These are phyloP conservation scores for Pilasporangium apinafurcum DNA, from an alignment of 352 stramenopile species.

Conservation along the genomic window DNA sequence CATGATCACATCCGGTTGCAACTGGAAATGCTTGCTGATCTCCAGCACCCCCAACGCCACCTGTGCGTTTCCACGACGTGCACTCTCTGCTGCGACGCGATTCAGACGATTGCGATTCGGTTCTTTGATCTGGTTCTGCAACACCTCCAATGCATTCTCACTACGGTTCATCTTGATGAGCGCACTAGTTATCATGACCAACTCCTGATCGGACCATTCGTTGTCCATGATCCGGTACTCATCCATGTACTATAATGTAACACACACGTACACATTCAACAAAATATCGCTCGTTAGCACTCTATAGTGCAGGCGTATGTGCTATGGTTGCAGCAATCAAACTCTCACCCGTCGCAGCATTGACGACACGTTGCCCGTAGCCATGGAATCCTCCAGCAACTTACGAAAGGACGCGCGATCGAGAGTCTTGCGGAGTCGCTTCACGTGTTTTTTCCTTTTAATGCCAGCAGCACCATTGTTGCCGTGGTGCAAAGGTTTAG, in stretches of 20 bases:
- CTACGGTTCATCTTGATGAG: constrained; percentile 74
- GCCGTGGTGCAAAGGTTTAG: too few species aligned
- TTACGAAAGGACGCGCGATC: constrained; percentile 51
- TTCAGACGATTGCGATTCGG: constrained; percentile 48
- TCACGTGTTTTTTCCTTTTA: too few species aligned
- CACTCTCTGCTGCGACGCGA: constrained; percentile 59
- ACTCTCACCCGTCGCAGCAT: constrained; percentile 37
- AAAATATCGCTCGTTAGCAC: background rate
- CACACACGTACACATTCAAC: too few species aligned
- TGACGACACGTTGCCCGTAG: constrained; percentile 37
- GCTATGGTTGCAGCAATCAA: background rate
- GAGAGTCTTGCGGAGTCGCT: too few species aligned
- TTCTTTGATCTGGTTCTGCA: constrained; percentile 52
- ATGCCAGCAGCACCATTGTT: too few species aligned
- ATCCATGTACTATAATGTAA: constrained; percentile 40
- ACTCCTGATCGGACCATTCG: constrained; percentile 60
- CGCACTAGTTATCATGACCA: constrained; percentile 65
- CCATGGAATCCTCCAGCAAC: constrained; percentile 58
- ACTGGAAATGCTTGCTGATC: constrained; percentile 60
- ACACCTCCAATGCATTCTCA: constrained; percentile 42
- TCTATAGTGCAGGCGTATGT: background rate
- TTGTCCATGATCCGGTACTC: constrained; percentile 59
- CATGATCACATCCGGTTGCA: constrained; percentile 59
- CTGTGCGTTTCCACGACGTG: constrained; percentile 51
- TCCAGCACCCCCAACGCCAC: constrained; percentile 68